These are phyloP conservation scores for Globisporangium apiculatum DNA, from an alignment of 352 stramenopile species.

Conservation along the genomic window DNA sequence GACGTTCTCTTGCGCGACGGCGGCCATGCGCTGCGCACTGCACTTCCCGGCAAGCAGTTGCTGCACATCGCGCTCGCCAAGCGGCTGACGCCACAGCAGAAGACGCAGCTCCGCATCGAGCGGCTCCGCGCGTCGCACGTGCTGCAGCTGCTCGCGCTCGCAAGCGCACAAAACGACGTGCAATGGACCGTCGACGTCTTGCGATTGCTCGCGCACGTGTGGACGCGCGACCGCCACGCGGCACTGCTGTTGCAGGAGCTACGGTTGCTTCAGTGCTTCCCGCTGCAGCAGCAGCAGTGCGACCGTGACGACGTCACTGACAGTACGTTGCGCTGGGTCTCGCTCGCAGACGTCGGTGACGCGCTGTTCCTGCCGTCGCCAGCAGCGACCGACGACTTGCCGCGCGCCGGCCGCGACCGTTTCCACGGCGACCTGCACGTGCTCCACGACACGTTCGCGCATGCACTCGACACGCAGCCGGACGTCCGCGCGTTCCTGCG, in stretches of 20 bases:
- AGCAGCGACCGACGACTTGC: neutral
- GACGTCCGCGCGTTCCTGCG: conserved; percentile 43
- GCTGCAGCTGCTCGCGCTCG: conserved; percentile 40
- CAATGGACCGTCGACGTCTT: conserved; percentile 36
- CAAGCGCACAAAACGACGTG: conserved; percentile 25
- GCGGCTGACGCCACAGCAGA: conserved; percentile 33
- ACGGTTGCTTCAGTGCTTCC: conserved; percentile 68
- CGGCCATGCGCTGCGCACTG: conserved; percentile 7
- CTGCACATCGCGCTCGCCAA: conserved; percentile 36
- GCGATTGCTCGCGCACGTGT: conserved; percentile 45
- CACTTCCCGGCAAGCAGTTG: conserved; percentile 44
- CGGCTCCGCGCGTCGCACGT: conserved; percentile 54
- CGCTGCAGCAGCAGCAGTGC: conserved; percentile 18
- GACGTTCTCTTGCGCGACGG: conserved; percentile 5
- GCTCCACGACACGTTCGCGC: conserved; percentile 34
- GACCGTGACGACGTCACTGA: neutral
- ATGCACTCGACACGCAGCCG: conserved; percentile 15
- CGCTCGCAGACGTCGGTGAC: conserved; percentile 32
- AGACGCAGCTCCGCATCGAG: conserved; percentile 57
- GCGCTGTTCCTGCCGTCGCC: conserved; percentile 17
- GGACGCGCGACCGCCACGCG: conserved; percentile 41
- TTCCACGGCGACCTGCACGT: conserved; percentile 38
- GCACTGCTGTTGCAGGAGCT: conserved; percentile 51
- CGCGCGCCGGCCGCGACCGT: conserved; percentile 11
- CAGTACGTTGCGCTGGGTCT: conserved; percentile 24